These are phyloP conservation scores for Candida methanosorbosa DNA, from an alignment of 805 yeast species.

Conservation along the genomic window DNA sequence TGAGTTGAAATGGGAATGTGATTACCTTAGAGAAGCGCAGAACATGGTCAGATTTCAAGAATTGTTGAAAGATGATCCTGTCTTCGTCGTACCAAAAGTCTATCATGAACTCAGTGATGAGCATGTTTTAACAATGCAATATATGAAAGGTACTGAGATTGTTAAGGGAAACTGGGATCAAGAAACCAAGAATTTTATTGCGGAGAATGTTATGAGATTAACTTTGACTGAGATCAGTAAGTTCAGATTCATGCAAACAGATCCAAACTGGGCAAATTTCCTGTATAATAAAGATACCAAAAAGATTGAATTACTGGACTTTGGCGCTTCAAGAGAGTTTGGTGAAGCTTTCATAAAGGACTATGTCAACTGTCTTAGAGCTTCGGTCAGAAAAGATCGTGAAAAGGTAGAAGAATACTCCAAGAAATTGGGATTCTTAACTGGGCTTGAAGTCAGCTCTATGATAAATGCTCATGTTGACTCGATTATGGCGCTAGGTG, in stretches of 20 bases:
- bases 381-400: constrained; percentile 65
- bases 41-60: constrained; percentile 61
- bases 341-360: constrained; percentile 55
- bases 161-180: constrained; percentile 71
- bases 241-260: constrained; percentile 93
- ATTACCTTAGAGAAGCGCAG: constrained; percentile 82
- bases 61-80: constrained; percentile 50
- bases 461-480: constrained; percentile 93
- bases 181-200: constrained; percentile 69
- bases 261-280: constrained; percentile 99
- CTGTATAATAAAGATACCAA: constrained; percentile 64
- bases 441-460: constrained; percentile 79
- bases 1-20: constrained; percentile 97
- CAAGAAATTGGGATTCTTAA: constrained; percentile 71
- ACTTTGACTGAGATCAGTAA: constrained; percentile 79
- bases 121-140: constrained; percentile 84
- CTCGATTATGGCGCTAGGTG: constrained; percentile 84
- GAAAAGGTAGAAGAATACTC: constrained; percentile 57
- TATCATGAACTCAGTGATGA: constrained; percentile 69
- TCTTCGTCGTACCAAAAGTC: constrained; percentile 75
- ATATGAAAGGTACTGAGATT: constrained; percentile 75
- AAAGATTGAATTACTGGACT: constrained; percentile 81
- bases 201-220: constrained; percentile 76
- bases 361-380: constrained; percentile 65
- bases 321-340: constrained; percentile 89